Evolutionary conservation across 2,329 filamentous ascomycete species (phyloP).

Genomic region (Aspergillus novofumigatus): DNA sequence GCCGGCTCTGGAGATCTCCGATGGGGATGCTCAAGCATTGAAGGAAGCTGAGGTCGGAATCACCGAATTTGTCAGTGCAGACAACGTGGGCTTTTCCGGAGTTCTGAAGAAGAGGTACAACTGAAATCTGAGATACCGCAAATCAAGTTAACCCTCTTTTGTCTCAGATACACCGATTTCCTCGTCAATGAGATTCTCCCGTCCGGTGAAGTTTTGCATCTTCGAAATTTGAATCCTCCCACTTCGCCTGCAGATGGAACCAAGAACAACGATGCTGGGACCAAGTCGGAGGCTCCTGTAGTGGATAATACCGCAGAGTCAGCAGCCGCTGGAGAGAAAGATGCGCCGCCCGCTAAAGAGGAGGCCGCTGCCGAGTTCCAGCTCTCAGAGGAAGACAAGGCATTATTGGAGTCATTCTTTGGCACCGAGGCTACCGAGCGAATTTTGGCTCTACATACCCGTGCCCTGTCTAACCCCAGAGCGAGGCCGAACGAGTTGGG

Average conservation of each 20-base stretch:
- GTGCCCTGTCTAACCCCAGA: conserved; percentile 50
- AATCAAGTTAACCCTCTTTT: conserved; percentile 1
- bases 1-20: conserved; percentile 8
- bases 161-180: conserved; percentile 78
- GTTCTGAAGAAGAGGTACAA: conserved; percentile 62
- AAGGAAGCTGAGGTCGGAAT: conserved; percentile 56
- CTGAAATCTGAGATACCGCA: background rate
- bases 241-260: conserved; percentile 9
- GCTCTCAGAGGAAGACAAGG: conserved; percentile 43
- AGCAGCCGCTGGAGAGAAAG: conserved; percentile 8
- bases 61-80: conserved; percentile 56
- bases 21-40: conserved; percentile 27
- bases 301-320: conserved; percentile 13
- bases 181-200: conserved; percentile 83
- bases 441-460: conserved; percentile 54
- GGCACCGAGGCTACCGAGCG: conserved; percentile 47
- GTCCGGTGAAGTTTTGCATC: conserved; percentile 70
- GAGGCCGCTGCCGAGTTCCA: conserved; percentile 23
- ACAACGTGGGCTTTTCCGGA: conserved; percentile 58
- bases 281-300: conserved; percentile 5
- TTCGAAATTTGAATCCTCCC: conserved; percentile 48
- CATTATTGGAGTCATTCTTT: conserved; percentile 46
- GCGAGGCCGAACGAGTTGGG: conserved; percentile 55
- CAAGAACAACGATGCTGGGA: conserved; percentile 7
- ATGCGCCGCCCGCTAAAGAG: conserved; percentile 10